Conservation (phyloP, 2,329 filamentous ascomycete species). For the Diaporthe australafricana region DNA sequence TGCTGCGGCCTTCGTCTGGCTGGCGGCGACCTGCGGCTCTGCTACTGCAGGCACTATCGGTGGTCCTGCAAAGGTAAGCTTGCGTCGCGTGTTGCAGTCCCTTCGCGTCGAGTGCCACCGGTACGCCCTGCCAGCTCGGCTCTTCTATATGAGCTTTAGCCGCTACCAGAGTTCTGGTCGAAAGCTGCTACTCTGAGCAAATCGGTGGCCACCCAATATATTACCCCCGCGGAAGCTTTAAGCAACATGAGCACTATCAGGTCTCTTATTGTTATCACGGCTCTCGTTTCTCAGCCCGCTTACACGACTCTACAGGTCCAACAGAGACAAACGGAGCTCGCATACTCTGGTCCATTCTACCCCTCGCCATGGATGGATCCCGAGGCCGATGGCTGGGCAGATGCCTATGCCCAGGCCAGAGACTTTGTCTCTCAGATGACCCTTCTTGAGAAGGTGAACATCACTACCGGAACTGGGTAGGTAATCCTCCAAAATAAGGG, state of each 20-base stretch:
- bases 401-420: slow-evolving; percentile 80
- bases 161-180: background rate
- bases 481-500: slow-evolving; percentile 43
- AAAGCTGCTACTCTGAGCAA: background rate
- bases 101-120: background rate
- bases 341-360: slow-evolving; percentile 72
- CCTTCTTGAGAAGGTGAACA: slow-evolving; percentile 89
- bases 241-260: background rate
- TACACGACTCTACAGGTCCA: slow-evolving; percentile 42
- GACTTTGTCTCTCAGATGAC: slow-evolving; percentile 87
- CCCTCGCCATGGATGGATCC: slow-evolving; percentile 90
- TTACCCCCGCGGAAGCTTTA: too few species aligned
- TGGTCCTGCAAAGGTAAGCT: slow-evolving; percentile 38
- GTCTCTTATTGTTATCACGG: background rate
- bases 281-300: slow-evolving; percentile 13
- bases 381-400: slow-evolving; percentile 76
- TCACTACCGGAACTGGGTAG: slow-evolving; percentile 90
- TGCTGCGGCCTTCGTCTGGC: slow-evolving; percentile 39
- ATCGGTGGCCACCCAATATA: background rate
- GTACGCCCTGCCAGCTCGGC: background rate
- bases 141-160: background rate
- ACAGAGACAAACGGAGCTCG: slow-evolving; percentile 44
- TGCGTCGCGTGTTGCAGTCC: background rate
- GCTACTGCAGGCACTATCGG: slow-evolving; percentile 38
- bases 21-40: slow-evolving; percentile 40